Base-by-base conservation (phyloP, 1,284 basidiomycete species). In the Microbotryum violaceum region DNA sequence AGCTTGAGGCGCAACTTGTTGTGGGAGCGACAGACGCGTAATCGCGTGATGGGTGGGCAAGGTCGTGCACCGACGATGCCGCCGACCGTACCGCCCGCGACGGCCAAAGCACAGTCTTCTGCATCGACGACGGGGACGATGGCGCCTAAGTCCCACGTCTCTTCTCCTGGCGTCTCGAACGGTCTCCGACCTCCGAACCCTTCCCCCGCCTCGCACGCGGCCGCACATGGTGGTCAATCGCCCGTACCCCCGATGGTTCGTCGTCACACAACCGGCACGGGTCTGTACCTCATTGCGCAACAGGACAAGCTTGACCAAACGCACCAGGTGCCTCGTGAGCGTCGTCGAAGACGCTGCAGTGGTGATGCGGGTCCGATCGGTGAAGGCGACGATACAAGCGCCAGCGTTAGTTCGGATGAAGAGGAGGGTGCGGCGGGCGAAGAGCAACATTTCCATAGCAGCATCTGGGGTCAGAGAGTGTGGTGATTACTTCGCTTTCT, bases 1-100 rank as follows among this genome's bases (percentile, higher is more conserved):
- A 87, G 85, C 64, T 76, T 94, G 63, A 79, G 91, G 23, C 79
- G 86, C 54, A 89, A 92, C 70, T 72, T 94, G 67, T 76, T 93
- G 6, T 91, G 90, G 89, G 88, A 91, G 72, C 82, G 90, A 4
- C 70, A 72, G 54, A 70, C 57, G 16, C 62, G 67, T 10, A 68
- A 68, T 27, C 55, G 62, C 18, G 56, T 62, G 33, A 49, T 68
- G 49, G 66, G 66, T 8, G 64, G 64, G 1, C 56, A 46, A 1
- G 52, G 50, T 29, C 52, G 61, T 6, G 54, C 61, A 2, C 57
- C 57, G 18, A 56, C 65, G 23, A 45, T 50, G 21, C 33, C 47
- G n/a, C 61, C 59, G 0, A 42, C 27, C 14, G 25, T 45, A 21
- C 12, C 48, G 21, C 33, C 46, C 33, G 7, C 52, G 21, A 23